Conservation (phyloP, 345 rosid species). For the Melaleuca alternifolia region DNA sequence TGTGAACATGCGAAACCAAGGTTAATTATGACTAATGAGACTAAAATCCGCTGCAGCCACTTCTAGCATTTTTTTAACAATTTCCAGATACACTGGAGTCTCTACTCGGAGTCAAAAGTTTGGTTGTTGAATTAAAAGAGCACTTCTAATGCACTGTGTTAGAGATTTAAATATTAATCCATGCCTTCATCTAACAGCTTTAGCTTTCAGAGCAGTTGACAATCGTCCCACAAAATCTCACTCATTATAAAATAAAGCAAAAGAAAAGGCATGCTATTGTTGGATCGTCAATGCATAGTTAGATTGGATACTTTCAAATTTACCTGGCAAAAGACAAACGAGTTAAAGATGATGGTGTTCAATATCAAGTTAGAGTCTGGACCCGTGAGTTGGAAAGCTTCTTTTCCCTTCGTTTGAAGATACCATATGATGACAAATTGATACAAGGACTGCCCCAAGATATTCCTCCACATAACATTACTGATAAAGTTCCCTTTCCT, state of each 20-base stretch:
- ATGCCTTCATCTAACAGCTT: too few relatives aligned
- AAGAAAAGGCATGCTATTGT: not conserved
- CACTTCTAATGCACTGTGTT: not conserved
- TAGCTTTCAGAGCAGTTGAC: too few relatives aligned
- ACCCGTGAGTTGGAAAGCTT: slow-evolving; percentile 34
- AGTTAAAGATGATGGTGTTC: slow-evolving; percentile 73
- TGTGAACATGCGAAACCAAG: not conserved
- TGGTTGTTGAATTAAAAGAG: accelerated
- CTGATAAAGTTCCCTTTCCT: slow-evolving; percentile 76
- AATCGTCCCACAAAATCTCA: too few relatives aligned
- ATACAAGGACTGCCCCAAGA: slow-evolving; percentile 79
- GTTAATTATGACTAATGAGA: not conserved
- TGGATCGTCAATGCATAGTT: accelerated
- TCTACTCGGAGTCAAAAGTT: not conserved
- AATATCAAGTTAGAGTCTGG: slow-evolving; percentile 50
- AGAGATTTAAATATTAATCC: too few relatives aligned
- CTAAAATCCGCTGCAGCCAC: accelerated
- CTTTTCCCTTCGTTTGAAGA: slow-evolving; percentile 51
- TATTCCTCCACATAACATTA: slow-evolving; percentile 96
- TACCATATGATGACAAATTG: slow-evolving; percentile 63
- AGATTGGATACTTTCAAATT: not conserved
- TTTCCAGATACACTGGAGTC: not conserved
- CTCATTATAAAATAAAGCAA: not conserved
- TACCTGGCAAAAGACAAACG: slow-evolving; percentile 91
- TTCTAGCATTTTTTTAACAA: not conserved